Conservation (phyloP, 2,329 filamentous ascomycete species). For the Botryotinia convoluta region DNA sequence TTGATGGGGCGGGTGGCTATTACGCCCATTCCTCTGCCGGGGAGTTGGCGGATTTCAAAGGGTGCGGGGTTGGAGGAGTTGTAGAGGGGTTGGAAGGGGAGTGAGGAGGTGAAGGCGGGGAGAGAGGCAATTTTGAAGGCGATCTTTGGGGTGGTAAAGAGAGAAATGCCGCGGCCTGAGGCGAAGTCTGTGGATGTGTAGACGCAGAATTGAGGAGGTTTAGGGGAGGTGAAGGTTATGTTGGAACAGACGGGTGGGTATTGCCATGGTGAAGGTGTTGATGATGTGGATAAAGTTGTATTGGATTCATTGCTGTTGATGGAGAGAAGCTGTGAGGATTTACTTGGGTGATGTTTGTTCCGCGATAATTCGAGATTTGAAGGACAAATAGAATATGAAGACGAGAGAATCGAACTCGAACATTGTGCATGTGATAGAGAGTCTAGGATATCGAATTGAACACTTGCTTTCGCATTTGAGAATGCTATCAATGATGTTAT, state of each 20-base stretch:
- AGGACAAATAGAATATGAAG: neutral
- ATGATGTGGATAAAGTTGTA: neutral
- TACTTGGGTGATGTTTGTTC: neutral
- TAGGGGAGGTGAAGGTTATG: neutral
- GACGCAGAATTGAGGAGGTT: conserved; percentile 28
- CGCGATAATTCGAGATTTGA: neutral
- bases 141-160: conserved; percentile 32
- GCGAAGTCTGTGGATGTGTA: conserved; percentile 34
- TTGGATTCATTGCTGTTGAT: neutral
- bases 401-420: neutral
- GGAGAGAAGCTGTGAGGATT: neutral
- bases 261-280: neutral
- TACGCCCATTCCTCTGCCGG: conserved; percentile 26
- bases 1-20: conserved; percentile 27
- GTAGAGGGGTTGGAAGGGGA: neutral
- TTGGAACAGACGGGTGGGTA: neutral
- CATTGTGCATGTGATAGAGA: neutral
- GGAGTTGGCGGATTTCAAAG: conserved; percentile 21
- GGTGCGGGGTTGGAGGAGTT: conserved; percentile 12
- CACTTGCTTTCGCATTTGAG: neutral
- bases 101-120: conserved; percentile 25
- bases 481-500: neutral
- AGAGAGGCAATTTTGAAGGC: conserved; percentile 26
- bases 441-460: neutral
- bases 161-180: conserved; percentile 33